Evolutionary conservation across 345 rosid species (phyloP).

Genomic region (Reutealis trisperma): DNA sequence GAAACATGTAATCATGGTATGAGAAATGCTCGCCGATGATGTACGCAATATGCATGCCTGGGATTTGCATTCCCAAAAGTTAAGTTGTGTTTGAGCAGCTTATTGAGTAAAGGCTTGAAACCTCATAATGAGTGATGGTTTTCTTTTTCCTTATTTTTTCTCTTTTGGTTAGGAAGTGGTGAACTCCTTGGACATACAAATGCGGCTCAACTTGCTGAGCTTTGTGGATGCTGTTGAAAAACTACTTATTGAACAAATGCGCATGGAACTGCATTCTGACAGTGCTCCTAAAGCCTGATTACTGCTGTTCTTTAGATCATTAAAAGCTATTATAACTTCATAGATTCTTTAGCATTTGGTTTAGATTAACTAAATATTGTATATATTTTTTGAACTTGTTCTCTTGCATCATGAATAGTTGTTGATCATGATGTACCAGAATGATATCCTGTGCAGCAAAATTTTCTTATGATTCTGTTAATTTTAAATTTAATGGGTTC

Average conservation of each 20-base stretch:
- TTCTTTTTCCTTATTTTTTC: conserved; percentile 5
- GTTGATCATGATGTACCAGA: neutral
- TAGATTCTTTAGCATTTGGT: neutral
- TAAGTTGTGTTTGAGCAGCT: neutral
- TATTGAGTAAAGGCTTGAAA: no score
- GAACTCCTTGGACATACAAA: conserved; percentile 40
- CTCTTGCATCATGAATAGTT: neutral
- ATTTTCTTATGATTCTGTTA: neutral
- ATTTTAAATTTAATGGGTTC: no score
- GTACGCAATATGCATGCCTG: neutral
- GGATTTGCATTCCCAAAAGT: neutral
- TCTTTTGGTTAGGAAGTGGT: conserved; percentile 41
- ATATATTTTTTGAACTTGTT: neutral
- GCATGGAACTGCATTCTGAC: conserved; percentile 25
- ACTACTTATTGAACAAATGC: conserved; percentile 42
- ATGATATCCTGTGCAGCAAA: neutral
- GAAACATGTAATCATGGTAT: neutral
- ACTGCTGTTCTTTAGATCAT: neutral
- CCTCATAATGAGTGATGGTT: neutral
- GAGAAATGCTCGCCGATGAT: neutral
- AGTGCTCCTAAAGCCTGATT: conserved; percentile 17
- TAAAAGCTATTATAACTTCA: no score
- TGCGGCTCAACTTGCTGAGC: conserved; percentile 41
- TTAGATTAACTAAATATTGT: neutral
- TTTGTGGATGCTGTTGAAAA: conserved; percentile 52